Conservation (phyloP, 2,329 filamentous ascomycete species). For the Fusarium solani-melongenae region DNA sequence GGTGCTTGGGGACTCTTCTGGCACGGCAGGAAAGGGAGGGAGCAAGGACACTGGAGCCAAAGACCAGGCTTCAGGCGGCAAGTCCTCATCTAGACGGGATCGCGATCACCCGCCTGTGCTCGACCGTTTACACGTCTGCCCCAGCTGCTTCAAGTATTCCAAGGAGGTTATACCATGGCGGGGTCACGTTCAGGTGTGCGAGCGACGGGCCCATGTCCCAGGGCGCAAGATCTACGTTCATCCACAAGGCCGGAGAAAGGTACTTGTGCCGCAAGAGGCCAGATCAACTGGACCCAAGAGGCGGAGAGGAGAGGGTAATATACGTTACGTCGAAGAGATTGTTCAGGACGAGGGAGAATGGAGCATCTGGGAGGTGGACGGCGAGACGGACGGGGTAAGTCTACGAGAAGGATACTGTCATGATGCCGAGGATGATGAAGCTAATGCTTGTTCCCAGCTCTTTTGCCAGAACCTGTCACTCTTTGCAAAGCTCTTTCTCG, state of each 20-base stretch:
- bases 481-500: conserved; percentile 96
- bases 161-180: conserved; percentile 69
- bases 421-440: background rate
- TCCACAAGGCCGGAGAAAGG: conserved; percentile 57
- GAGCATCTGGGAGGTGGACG: conserved; percentile 93
- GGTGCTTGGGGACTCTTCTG: conserved; percentile 63
- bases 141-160: conserved; percentile 94
- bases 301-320: conserved; percentile 49
- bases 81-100: conserved; percentile 47
- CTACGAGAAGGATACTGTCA: background rate
- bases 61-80: conserved; percentile 40
- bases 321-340: conserved; percentile 56
- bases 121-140: conserved; percentile 84
- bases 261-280: conserved; percentile 50
- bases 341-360: conserved; percentile 75
- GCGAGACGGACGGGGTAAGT: conserved; percentile 80
- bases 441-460: conserved; percentile 59
- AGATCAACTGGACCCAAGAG: conserved; percentile 51
- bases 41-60: conserved; percentile 45
- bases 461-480: conserved; percentile 96
- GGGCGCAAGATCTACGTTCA: conserved; percentile 81
- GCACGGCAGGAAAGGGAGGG: conserved; percentile 43
- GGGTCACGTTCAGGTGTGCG: conserved; percentile 69
- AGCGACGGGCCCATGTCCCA: conserved; percentile 62
- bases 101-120: conserved; percentile 60